Base-by-base conservation (phyloP, 805 yeast genomes). In the Metschnikowia amazonensis region DNA sequence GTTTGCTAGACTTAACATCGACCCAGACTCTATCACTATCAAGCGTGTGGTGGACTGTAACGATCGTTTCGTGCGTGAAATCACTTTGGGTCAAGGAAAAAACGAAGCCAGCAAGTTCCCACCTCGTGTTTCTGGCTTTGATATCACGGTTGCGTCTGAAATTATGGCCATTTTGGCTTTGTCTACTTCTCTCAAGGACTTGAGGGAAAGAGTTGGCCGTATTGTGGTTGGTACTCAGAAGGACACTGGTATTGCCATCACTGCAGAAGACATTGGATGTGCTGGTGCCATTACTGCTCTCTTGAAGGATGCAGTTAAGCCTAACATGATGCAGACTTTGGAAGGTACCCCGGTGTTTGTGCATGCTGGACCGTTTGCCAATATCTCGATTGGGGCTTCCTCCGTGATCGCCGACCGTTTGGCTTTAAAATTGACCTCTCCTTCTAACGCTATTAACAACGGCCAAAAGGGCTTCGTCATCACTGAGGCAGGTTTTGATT, bases 301-400 rank as follows among this genome's bases (percentile, higher is more conserved):
- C 60, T 74, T 92, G 76, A 92, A 89, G 71, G 98, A 92, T 63
- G 96, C 98, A 20, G 83, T 92, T 64, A 92, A 90, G 72, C 98
- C 98, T 55, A 92, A 88, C 64, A 69, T 92, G 64, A 92, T 92
- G 98, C 98, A 92, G 70, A 88, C 97, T 42, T 77, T 92, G 50
- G 97, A 92, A 70, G 98, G 98, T 49, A 90, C 97, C 6, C 98
- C 98, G 5, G 98, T 92, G 21, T 82, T 92, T 60, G 96, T 92
- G 16, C 98, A 92, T 64, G 97, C 97, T 33, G 98, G 98, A 52
- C 98, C 98, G 24, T 92, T 92, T 66, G 98, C 98, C 55, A 92
- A 92, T 70, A 92, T 92, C 54, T 87, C 96, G 28, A 92, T 92
- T 63, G 99, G 99, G 58, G 97, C 97, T 11, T 86, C 92, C 29